Evolutionary conservation across 2,329 filamentous ascomycete genomes (phyloP).

Genomic region (Pestalotiopsis sp.): DNA sequence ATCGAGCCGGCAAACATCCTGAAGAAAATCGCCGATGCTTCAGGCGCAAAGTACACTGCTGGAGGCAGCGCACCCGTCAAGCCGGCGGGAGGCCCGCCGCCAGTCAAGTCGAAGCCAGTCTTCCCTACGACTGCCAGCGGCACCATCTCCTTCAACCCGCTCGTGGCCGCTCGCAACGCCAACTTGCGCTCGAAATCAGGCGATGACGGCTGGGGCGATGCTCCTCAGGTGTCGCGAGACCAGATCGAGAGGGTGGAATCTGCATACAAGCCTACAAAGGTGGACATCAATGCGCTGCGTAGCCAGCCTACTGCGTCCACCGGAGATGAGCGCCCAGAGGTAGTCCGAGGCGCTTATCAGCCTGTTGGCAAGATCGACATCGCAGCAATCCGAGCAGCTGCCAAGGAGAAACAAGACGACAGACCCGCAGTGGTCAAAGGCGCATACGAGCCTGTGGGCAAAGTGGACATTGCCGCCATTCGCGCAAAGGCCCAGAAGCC

Average conservation of each 20-base stretch:
- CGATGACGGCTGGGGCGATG: conserved; percentile 93
- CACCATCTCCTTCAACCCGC: conserved; percentile 64
- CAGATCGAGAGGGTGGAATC: conserved; percentile 90
- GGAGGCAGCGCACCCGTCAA: conserved; percentile 59
- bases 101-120: conserved; percentile 84
- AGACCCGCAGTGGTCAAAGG: conserved; percentile 86
- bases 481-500: conserved; percentile 78
- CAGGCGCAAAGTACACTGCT: conserved; percentile 89
- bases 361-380: conserved; percentile 98
- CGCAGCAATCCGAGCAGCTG: conserved; percentile 80
- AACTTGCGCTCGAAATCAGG: conserved; percentile 59
- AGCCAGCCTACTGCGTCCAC: conserved; percentile 70
- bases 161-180: conserved; percentile 66
- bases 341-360: conserved; percentile 87
- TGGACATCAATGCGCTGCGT: conserved; percentile 86
- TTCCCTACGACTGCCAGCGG: conserved; percentile 75
- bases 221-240: conserved; percentile 83
- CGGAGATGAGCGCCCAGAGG: conserved; percentile 57
- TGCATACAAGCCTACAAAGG: conserved; percentile 93
- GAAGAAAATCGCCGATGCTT: conserved; percentile 92
- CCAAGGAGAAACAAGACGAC: conserved; percentile 71
- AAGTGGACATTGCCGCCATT: conserved; percentile 96
- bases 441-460: conserved; percentile 91
- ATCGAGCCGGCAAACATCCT: conserved; percentile 86
- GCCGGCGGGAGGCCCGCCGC: conserved; percentile 60